phyloP scores from a whole-genome alignment of 177 flowering plant species.

The Vitis hybrid region DNA sequence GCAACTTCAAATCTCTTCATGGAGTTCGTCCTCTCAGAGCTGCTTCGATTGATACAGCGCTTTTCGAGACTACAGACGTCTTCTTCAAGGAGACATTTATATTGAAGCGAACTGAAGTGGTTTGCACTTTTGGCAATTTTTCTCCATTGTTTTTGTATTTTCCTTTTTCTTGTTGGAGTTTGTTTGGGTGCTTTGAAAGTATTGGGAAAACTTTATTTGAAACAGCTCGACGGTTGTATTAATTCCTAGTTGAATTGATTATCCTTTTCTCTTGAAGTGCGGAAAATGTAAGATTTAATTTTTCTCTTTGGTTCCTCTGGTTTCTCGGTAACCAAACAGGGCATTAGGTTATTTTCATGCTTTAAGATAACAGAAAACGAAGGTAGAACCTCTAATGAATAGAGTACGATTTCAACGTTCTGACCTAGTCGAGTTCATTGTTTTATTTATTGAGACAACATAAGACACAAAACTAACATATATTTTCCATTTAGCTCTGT shows the following conservation, averaged over 20 bases:
- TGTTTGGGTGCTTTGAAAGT: not conserved
- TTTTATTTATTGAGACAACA: not conserved
- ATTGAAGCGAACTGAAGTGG: slow-evolving; percentile 49
- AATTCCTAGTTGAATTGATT: not conserved
- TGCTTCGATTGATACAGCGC: slow-evolving; percentile 32
- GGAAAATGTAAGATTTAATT: not conserved
- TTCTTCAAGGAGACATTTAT: slow-evolving; percentile 47
- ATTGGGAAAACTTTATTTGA: not conserved
- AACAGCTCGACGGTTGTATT: no score
- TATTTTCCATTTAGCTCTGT: not conserved
- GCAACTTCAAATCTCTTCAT: slow-evolving; percentile 29
- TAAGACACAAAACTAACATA: not conserved
- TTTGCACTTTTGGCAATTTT: slow-evolving; percentile 9
- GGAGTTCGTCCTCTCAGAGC: slow-evolving; percentile 25
- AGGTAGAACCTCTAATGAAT: not conserved
- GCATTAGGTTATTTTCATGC: not conserved
- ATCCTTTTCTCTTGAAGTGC: not conserved
- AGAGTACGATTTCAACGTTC: not conserved
- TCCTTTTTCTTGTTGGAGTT: not conserved
- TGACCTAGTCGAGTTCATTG: not conserved
- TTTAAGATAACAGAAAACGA: not conserved
- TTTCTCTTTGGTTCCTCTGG: not conserved
- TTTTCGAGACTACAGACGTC: slow-evolving; percentile 32
- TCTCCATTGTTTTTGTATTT: not conserved
- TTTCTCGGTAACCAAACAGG: not conserved